A percentile compares a stretch with the other conserved stretches of the same genome.
phyloP scores from a whole-genome alignment of 148 eudicot species.

The Beta vulgaris region DNA sequence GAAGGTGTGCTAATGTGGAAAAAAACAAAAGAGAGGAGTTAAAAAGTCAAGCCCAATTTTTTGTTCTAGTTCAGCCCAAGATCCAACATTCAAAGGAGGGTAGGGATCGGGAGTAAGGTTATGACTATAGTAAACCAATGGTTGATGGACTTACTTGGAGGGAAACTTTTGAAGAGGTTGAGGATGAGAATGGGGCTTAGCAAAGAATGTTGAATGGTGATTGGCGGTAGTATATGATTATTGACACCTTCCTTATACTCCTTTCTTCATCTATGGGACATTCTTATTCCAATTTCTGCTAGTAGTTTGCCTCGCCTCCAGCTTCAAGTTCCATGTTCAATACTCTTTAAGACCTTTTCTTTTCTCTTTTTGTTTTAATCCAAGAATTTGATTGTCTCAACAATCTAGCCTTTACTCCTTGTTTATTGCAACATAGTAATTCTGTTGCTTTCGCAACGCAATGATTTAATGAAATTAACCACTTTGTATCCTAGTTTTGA shows the following conservation, averaged over 20 bases:
- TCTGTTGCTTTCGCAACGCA: background rate
- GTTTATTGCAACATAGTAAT: background rate
- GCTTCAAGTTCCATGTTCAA: too few species aligned
- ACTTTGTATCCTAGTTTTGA: background rate
- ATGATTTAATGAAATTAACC: background rate
- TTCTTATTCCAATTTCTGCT: background rate
- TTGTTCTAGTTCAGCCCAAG: too few species aligned
- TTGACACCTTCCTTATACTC: background rate
- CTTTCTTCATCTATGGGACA: background rate
- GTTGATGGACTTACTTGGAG: too few species aligned
- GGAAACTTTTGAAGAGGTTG: background rate
- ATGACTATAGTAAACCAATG: background rate
- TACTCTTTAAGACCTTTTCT: too few species aligned
- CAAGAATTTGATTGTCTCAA: too few species aligned
- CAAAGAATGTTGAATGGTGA: background rate
- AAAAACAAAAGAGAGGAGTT: too few species aligned
- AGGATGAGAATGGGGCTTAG: background rate
- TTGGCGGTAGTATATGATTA: background rate
- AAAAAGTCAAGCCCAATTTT: too few species aligned
- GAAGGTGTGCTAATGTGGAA: too few species aligned
- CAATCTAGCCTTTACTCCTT: too few species aligned
- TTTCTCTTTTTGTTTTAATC: too few species aligned
- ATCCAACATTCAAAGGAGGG: too few species aligned
- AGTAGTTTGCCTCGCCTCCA: too few species aligned
- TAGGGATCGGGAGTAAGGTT: background rate